Base-by-base conservation (phyloP, 768 basidiomycete species). In the Kwoniella bestiolae region DNA sequence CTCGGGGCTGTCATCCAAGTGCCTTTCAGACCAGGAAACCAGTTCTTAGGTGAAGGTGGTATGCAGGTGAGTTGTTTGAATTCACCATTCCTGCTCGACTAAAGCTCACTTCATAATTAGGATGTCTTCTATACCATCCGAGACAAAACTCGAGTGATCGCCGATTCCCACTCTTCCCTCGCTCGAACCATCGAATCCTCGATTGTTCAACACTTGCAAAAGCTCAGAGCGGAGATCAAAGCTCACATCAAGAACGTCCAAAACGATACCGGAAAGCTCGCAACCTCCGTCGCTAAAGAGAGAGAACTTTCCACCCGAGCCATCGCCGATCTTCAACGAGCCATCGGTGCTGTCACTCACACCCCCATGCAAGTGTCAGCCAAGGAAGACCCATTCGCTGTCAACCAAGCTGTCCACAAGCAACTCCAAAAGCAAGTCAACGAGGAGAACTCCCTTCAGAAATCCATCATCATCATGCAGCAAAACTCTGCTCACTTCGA, bases 41-140 rank as follows among this genome's bases (percentile, higher is more conserved):
- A 98, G 83, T 99, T 99, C 79, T 85, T 99, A 3, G 96, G 96
- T n/a, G 94, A 98, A 80, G 92, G 91, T 12, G 95, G 96, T 52
- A 83, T 99, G 53, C 92, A 94, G 86, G 70, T 79, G 62, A 74
- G 78, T 50, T 12, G 7, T 4, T n/a, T n/a, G n/a, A n/a, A n/a
- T n/a, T n/a, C n/a, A n/a, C n/a, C n/a, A n/a, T n/a, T n/a, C n/a
- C n/a, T n/a, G n/a, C n/a, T n/a, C n/a, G n/a, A n/a, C n/a, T n/a
- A 3, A 38, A 50, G 23, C 26, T 28, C 11, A 25, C 50, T 31
- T 38, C 28, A 21, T 32, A n/a, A 25, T 11, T 66, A 93, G 90
- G 95, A 97, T 76, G 87, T 96, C 18, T 98, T 90, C 82, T 98
- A 93, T 82, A 86, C 84, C 64, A 88, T 99, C 67, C 88, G 96